phyloP scores from a whole-genome alignment of 257 asterid genomes.

The Jasminum sambac region DNA sequence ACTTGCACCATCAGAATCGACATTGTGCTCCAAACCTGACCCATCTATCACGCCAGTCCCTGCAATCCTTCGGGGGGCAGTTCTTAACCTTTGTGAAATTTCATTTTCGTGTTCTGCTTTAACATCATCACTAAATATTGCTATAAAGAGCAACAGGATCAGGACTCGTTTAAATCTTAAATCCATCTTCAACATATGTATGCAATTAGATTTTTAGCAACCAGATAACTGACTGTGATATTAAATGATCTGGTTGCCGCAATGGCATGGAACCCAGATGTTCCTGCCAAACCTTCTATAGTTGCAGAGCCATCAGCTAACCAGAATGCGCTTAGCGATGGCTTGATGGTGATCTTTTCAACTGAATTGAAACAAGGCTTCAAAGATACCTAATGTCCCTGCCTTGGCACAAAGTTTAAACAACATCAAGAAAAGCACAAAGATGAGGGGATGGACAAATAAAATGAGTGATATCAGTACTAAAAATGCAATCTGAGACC shows the following conservation, averaged over 20 bases:
- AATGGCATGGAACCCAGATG: slow-evolving; percentile 9
- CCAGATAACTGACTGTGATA: not conserved
- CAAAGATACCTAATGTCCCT: slow-evolving; percentile 7
- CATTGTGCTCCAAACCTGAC: slow-evolving; percentile 66
- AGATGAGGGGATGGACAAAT: slow-evolving; percentile 6
- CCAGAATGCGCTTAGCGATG: slow-evolving; percentile 2
- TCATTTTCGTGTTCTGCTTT: slow-evolving; percentile 45
- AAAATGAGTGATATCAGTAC: not conserved
- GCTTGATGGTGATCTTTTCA: slow-evolving; percentile 19
- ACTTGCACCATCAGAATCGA: slow-evolving; percentile 39
- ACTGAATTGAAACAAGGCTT: slow-evolving; percentile 15
- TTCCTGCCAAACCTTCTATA: not conserved
- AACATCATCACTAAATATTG: slow-evolving; percentile 32
- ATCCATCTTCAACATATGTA: slow-evolving; percentile 36
- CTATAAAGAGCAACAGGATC: slow-evolving; percentile 42
- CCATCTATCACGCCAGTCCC: slow-evolving; percentile 80
- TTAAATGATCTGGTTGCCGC: slow-evolving; percentile 20
- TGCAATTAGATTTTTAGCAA: slow-evolving; percentile 17
- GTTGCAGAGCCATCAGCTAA: slow-evolving; percentile 21
- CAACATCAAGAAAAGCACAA: slow-evolving; percentile 6
- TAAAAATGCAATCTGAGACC: not conserved
- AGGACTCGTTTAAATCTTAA: slow-evolving; percentile 37
- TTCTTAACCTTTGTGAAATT: slow-evolving; percentile 42
- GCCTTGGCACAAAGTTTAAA: slow-evolving; percentile 18
- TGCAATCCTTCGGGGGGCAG: slow-evolving; percentile 69